Percentiles rank a stretch among this genome's conserved stretches.
Evolutionary conservation across 1,139 yeast genomes (phyloP).

Genomic region (Kodamaea derodonti): DNA sequence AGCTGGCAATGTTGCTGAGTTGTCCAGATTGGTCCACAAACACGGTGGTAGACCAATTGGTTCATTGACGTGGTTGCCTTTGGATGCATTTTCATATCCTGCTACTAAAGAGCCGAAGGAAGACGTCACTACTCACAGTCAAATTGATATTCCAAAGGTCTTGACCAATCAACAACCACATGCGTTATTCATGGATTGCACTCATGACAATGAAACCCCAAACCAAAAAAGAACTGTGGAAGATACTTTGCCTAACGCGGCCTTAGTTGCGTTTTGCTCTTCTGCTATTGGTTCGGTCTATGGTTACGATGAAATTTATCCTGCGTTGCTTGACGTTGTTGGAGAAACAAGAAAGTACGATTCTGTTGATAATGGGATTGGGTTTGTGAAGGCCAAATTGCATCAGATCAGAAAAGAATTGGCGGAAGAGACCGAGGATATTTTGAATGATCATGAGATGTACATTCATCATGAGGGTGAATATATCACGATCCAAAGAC

Average conservation of each 20-base stretch:
- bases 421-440: conserved; percentile 62
- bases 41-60: conserved; percentile 98
- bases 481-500: conserved; percentile 84
- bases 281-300: conserved; percentile 93
- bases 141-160: conserved; percentile 61
- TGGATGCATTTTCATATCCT: conserved; percentile 68
- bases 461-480: conserved; percentile 94
- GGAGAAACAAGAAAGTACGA: conserved; percentile 66
- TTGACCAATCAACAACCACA: conserved; percentile 73
- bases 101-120: conserved; percentile 40
- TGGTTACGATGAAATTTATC: conserved; percentile 93
- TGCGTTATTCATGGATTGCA: conserved; percentile 95
- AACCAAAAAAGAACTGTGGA: conserved; percentile 86
- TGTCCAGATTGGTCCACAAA: conserved; percentile 80
- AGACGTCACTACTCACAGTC: conserved; percentile 33
- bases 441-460: conserved; percentile 77
- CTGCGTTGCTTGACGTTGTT: conserved; percentile 78
- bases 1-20: conserved; percentile 84
- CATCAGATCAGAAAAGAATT: conserved; percentile 56
- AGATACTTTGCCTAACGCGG: conserved; percentile 93
- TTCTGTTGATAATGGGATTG: conserved; percentile 55
- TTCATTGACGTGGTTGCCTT: conserved; percentile 72
- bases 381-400: conserved; percentile 60
- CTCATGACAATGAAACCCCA: conserved; percentile 93
- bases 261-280: conserved; percentile 87